phyloP scores from a whole-genome alignment of 805 yeast species.

The Candida maesae region DNA sequence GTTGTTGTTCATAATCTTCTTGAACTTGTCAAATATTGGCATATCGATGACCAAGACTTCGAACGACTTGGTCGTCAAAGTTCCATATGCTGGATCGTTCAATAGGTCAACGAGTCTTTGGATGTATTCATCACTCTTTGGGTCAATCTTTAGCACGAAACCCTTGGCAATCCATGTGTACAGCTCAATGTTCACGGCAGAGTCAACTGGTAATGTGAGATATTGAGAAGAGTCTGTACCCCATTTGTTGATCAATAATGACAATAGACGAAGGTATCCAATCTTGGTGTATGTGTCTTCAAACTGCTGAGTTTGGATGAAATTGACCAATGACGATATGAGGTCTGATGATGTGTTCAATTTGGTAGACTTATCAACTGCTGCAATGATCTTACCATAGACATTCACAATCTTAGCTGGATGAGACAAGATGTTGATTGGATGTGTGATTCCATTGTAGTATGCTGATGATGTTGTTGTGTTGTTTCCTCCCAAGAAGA shows the following conservation, averaged over 20 bases:
- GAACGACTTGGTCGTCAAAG: slow-evolving; percentile 44
- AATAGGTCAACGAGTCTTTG: slow-evolving; percentile 35
- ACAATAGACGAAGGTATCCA: slow-evolving; percentile 53
- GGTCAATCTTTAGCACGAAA: slow-evolving; percentile 54
- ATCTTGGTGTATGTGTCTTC: slow-evolving; percentile 31
- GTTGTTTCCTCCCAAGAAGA: slow-evolving; percentile 36
- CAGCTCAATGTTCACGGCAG: slow-evolving; percentile 43
- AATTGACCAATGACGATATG: slow-evolving; percentile 11
- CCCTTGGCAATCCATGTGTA: slow-evolving; percentile 73
- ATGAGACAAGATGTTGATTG: slow-evolving; percentile 21
- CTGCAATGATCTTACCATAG: slow-evolving; percentile 47
- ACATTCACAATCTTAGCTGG: slow-evolving; percentile 34
- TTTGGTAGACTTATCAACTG: slow-evolving; percentile 41
- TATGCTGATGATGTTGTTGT: slow-evolving; percentile 12
- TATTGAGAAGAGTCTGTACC: slow-evolving; percentile 1
- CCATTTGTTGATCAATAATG: slow-evolving; percentile 60
- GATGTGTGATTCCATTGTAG: slow-evolving; percentile 4
- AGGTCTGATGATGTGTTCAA: slow-evolving; percentile 24
- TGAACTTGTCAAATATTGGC: slow-evolving; percentile 49
- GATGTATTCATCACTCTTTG: slow-evolving; percentile 32
- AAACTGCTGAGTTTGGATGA: slow-evolving; percentile 10
- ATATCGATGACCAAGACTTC: slow-evolving; percentile 68
- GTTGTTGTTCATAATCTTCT: slow-evolving; percentile 47
- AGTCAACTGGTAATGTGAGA: slow-evolving; percentile 3
- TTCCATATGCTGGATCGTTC: slow-evolving; percentile 30